Evolutionary conservation across 257 asterid genomes (phyloP).

Genomic region (Nicotiana undulata): DNA sequence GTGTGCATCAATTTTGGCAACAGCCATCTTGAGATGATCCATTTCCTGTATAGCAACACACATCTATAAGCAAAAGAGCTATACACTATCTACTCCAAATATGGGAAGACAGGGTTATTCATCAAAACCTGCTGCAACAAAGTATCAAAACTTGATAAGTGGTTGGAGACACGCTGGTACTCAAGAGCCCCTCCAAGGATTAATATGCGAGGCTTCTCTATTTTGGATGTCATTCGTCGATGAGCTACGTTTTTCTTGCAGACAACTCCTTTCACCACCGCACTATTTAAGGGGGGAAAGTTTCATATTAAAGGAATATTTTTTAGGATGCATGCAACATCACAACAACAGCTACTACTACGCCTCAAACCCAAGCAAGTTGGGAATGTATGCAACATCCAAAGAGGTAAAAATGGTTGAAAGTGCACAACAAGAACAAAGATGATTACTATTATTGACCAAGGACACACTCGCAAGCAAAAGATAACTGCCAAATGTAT

Average conservation of each 20-base stretch:
- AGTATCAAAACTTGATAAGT: constrained; percentile 91
- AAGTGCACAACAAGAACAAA: neutral
- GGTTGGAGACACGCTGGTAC: constrained; percentile 89
- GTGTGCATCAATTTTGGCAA: constrained; percentile 82
- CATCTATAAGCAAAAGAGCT: constrained; percentile 12
- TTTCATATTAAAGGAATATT: constrained; percentile 13
- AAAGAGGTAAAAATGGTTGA: neutral
- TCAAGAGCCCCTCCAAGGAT: constrained; percentile 98
- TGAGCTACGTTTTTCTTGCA: constrained; percentile 96
- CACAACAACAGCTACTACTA: neutral
- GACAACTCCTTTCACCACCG: constrained; percentile 85
- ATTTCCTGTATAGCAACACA: constrained; percentile 53
- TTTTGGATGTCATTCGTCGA: constrained; percentile 80
- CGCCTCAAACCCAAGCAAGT: no score
- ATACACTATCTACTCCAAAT: neutral
- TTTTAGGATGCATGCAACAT: constrained; percentile 5
- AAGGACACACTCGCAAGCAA: neutral
- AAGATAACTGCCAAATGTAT: neutral
- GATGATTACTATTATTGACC: neutral
- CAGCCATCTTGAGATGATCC: constrained; percentile 99
- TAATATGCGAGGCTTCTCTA: constrained; percentile 80
- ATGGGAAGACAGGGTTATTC: constrained; percentile 11
- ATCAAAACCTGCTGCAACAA: constrained; percentile 83
- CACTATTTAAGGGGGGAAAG: constrained; percentile 32
- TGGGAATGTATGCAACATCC: neutral